These are phyloP conservation scores for Aspergillus calidoustus DNA, from an alignment of 2,329 filamentous ascomycete genomes.

Conservation along the genomic window DNA sequence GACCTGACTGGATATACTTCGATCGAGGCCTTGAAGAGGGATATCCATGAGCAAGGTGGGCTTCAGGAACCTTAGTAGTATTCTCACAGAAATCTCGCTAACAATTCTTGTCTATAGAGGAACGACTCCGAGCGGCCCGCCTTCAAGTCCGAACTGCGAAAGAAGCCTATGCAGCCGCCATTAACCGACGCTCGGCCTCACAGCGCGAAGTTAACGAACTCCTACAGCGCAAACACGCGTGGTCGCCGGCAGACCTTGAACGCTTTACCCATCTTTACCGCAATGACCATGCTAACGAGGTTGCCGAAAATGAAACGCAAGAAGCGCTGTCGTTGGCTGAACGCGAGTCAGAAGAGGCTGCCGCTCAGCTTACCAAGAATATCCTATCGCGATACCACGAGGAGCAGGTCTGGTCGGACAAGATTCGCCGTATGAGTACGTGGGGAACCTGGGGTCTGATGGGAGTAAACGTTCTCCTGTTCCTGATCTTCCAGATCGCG, in stretches of 20 bases:
- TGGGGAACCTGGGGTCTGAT: slow-evolving; percentile 99
- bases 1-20: slow-evolving; percentile 91
- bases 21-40: slow-evolving; percentile 81
- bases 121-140: slow-evolving; percentile 60
- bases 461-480: slow-evolving; percentile 91
- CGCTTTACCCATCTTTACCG: slow-evolving; percentile 92
- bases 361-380: slow-evolving; percentile 74
- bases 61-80: no score
- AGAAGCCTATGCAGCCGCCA: slow-evolving; percentile 78
- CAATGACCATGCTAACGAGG: slow-evolving; percentile 90
- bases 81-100: neutral
- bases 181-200: slow-evolving; percentile 79
- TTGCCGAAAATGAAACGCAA: slow-evolving; percentile 74
- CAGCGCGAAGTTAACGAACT: slow-evolving; percentile 96
- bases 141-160: slow-evolving; percentile 72
- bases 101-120: slow-evolving; percentile 42
- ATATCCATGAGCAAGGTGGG: slow-evolving; percentile 71
- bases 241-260: slow-evolving; percentile 85
- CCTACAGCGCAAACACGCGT: slow-evolving; percentile 90
- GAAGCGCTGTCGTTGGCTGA: slow-evolving; percentile 76
- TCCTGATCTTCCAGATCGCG: slow-evolving; percentile 83
- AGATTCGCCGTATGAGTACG: slow-evolving; percentile 92
- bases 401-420: slow-evolving; percentile 99
- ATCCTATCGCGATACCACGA: slow-evolving; percentile 95
- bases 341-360: slow-evolving; percentile 76